These are phyloP conservation scores for Xylariaceae sp. DNA, from an alignment of 2,329 filamentous ascomycete genomes.

Conservation along the genomic window DNA sequence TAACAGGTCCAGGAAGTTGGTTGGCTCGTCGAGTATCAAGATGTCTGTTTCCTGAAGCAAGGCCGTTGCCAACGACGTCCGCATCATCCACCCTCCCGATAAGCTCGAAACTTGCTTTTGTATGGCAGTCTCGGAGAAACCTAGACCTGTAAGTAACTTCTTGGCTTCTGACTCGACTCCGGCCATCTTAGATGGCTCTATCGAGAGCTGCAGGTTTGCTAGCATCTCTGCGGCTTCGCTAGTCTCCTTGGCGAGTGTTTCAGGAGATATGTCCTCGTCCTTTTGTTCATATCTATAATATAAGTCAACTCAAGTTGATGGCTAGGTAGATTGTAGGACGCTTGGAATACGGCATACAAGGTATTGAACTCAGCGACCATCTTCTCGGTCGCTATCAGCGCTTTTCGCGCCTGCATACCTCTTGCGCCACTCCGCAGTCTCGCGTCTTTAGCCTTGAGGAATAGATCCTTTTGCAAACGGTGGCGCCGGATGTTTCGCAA, in stretches of 20 bases:
- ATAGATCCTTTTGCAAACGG: constrained; percentile 67
- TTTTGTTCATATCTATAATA: constrained; percentile 55
- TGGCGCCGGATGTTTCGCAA: constrained; percentile 68
- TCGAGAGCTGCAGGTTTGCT: constrained; percentile 69
- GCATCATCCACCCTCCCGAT: constrained; percentile 81
- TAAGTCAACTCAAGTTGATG: constrained; percentile 2
- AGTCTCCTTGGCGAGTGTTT: constrained; percentile 67
- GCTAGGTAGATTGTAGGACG: neutral
- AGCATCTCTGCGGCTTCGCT: constrained; percentile 74
- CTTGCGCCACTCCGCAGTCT: constrained; percentile 75
- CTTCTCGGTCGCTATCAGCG: constrained; percentile 72
- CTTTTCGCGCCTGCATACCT: constrained; percentile 78
- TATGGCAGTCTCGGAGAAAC: constrained; percentile 70
- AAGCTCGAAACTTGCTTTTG: constrained; percentile 67
- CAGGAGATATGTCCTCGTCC: constrained; percentile 62
- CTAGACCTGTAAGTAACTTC: constrained; percentile 71
- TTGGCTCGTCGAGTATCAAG: constrained; percentile 84
- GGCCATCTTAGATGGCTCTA: constrained; percentile 70
- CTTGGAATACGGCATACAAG: constrained; percentile 49
- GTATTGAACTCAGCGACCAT: constrained; percentile 63
- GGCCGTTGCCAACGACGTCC: constrained; percentile 68
- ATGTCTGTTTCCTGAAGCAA: constrained; percentile 78
- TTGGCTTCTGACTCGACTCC: constrained; percentile 71
- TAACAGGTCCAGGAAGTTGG: constrained; percentile 83
- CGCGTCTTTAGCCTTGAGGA: constrained; percentile 76